phyloP scores from a whole-genome alignment of 257 asterid genomes.

The Oldenlandia corymbosa region DNA sequence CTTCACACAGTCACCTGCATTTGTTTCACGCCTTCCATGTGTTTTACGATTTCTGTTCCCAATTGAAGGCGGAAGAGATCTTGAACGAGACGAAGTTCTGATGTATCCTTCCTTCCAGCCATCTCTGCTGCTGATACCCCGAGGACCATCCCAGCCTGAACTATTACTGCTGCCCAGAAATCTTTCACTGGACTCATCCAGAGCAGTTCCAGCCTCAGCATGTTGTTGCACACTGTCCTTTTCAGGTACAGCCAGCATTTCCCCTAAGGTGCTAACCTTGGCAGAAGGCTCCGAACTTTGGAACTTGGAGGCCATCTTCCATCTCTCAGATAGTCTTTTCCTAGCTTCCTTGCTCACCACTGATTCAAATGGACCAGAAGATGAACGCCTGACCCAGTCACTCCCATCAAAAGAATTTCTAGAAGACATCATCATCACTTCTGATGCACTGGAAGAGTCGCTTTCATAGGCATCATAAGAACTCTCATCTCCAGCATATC shows the following conservation, averaged over 20 bases:
- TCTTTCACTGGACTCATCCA: slow-evolving; percentile 20
- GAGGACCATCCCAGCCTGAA: slow-evolving; percentile 31
- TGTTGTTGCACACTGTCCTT: slow-evolving; percentile 25
- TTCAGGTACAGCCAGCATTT: slow-evolving; percentile 68
- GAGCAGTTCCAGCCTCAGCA: slow-evolving; percentile 30
- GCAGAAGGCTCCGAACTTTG: slow-evolving; percentile 50
- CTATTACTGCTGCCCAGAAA: slow-evolving; percentile 29
- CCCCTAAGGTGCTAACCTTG: slow-evolving; percentile 66
- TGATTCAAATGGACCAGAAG: slow-evolving; percentile 44
- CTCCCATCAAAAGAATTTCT: slow-evolving; percentile 42
- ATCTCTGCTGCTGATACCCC: slow-evolving; percentile 74
- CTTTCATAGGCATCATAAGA: slow-evolving; percentile 62
- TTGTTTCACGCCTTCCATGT: slow-evolving; percentile 31
- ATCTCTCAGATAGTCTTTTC: slow-evolving; percentile 76
- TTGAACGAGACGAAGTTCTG: slow-evolving; percentile 45
- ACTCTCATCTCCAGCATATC: slow-evolving; percentile 92
- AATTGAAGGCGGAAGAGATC: slow-evolving; percentile 49
- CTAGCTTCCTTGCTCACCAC: slow-evolving; percentile 66
- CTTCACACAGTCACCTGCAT: slow-evolving; percentile 25
- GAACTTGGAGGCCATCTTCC: slow-evolving; percentile 61
- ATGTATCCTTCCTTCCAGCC: slow-evolving; percentile 60
- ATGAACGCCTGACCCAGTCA: slow-evolving; percentile 31
- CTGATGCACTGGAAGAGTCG: slow-evolving; percentile 66
- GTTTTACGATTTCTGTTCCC: slow-evolving; percentile 38
- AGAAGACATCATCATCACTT: slow-evolving; percentile 28